Percentiles rank a stretch among this genome's conserved stretches.
Conservation (phyloP, 2,329 filamentous ascomycete genomes). For the Neofusicoccum sp. region DNA sequence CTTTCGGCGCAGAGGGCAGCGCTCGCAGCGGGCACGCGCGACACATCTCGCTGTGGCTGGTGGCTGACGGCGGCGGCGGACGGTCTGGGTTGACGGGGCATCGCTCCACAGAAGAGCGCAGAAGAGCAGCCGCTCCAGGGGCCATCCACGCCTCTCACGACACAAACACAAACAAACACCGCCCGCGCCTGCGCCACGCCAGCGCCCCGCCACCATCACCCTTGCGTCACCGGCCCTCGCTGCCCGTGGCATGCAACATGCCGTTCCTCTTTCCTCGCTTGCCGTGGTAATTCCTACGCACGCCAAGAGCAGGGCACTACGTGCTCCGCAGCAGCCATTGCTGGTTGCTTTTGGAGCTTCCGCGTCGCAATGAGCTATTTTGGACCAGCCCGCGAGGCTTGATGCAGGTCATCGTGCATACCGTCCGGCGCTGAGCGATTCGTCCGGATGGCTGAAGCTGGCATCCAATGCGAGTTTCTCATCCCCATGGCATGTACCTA, state of each 20-base stretch:
- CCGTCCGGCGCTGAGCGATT: too few species aligned
- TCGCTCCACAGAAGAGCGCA: conserved; percentile 14
- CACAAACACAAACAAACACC: not conserved
- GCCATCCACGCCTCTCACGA: not conserved
- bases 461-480: too few species aligned
- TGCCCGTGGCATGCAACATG: too few species aligned
- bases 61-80: conserved; percentile 12
- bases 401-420: too few species aligned
- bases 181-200: not conserved
- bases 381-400: too few species aligned
- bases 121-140: not conserved
- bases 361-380: too few species aligned
- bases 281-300: not conserved
- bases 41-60: conserved; percentile 9
- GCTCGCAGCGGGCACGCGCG: not conserved
- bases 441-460: too few species aligned
- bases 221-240: too few species aligned
- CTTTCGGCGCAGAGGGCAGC: not conserved
- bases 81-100: conserved; percentile 4
- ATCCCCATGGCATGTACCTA: too few species aligned
- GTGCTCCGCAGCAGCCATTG: too few species aligned
- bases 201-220: not conserved
- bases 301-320: too few species aligned
- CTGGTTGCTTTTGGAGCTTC: too few species aligned
- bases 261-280: not conserved